These are phyloP conservation scores for Batkoa obscura DNA, from an alignment of 371 early-diverging fungal species.

Conservation along the genomic window DNA sequence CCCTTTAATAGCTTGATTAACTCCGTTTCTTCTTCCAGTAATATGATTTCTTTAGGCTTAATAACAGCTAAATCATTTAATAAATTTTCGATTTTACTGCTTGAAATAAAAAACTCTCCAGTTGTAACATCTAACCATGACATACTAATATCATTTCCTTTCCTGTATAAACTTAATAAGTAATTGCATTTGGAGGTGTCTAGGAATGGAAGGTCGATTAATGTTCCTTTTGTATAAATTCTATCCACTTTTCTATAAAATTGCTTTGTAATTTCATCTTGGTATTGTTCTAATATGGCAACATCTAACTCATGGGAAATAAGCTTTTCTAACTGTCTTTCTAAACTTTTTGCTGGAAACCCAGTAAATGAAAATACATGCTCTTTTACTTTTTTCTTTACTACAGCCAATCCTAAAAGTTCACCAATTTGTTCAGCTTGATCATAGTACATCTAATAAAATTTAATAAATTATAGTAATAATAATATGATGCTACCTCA, in stretches of 20 bases:
- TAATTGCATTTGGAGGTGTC: constrained; percentile 42
- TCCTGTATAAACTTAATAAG: constrained; percentile 17
- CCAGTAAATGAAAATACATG: constrained; percentile 44
- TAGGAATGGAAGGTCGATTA: constrained; percentile 49
- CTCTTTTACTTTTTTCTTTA: constrained; percentile 23
- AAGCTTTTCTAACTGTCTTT: constrained; percentile 58
- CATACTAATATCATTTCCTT: constrained; percentile 12
- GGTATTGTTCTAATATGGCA: constrained; percentile 72
- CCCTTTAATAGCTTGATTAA: background rate
- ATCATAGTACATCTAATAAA: constrained; percentile 40
- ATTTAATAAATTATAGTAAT: background rate
- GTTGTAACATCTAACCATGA: constrained; percentile 86
- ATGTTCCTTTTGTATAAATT: constrained; percentile 76
- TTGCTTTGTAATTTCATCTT: constrained; percentile 17
- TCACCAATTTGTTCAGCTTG: constrained; percentile 50
- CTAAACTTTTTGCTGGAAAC: constrained; percentile 46
- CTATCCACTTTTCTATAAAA: constrained; percentile 53
- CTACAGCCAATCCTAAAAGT: constrained; percentile 45
- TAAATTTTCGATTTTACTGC: constrained; percentile 22
- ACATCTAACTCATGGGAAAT: constrained; percentile 50
- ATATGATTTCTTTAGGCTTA: constrained; percentile 61
- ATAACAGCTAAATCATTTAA: constrained; percentile 57
- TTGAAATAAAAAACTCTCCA: constrained; percentile 63
- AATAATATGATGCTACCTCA: constrained; percentile 33
- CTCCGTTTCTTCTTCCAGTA: constrained; percentile 12